Conservation (phyloP, 2,329 filamentous ascomycete genomes). For the Aspergillus neotritici region DNA sequence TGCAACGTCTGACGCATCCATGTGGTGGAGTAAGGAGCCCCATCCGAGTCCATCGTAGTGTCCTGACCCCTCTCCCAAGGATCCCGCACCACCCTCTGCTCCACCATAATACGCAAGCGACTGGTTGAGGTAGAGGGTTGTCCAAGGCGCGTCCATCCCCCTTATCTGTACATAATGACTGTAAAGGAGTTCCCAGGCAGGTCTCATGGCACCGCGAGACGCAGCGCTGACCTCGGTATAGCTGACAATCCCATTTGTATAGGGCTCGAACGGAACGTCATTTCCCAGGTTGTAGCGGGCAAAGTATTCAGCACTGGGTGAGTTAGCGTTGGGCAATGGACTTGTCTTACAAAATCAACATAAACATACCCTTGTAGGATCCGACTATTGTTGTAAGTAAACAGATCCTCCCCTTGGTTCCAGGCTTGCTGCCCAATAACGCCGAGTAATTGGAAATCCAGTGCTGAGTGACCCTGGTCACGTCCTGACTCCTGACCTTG, state of each 20-base stretch:
- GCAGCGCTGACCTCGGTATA: conserved; percentile 30
- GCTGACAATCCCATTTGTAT: conserved; percentile 35
- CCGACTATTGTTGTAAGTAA: conserved; percentile 26
- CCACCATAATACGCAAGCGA: too few relatives aligned
- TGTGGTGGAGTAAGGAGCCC: too few relatives aligned
- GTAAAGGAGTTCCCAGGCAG: conserved; percentile 38
- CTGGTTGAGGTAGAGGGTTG: too few relatives aligned
- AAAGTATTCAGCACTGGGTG: conserved; percentile 10
- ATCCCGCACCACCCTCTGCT: too few relatives aligned
- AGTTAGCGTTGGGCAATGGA: not conserved
- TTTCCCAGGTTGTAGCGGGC: conserved; percentile 42
- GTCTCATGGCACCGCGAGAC: conserved; percentile 32
- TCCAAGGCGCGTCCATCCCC: too few relatives aligned
- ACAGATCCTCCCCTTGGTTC: conserved; percentile 42
- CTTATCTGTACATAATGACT: conserved; percentile 42
- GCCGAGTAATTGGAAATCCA: conserved; percentile 38
- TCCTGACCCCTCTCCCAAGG: too few relatives aligned
- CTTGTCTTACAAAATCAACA: too few relatives aligned
- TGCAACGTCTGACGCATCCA: too few relatives aligned
- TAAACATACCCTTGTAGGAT: conserved; percentile 35
- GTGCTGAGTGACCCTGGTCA: conserved; percentile 43
- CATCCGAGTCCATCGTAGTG: too few relatives aligned
- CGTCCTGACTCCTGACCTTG: conserved; percentile 42
- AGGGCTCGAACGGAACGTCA: conserved; percentile 40
- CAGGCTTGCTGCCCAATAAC: conserved; percentile 39